Evolutionary conservation across 768 basidiomycete genomes (phyloP), one percentile per base, ranked within the genome.

Genomic region (Tulasnella sp.): DNA sequence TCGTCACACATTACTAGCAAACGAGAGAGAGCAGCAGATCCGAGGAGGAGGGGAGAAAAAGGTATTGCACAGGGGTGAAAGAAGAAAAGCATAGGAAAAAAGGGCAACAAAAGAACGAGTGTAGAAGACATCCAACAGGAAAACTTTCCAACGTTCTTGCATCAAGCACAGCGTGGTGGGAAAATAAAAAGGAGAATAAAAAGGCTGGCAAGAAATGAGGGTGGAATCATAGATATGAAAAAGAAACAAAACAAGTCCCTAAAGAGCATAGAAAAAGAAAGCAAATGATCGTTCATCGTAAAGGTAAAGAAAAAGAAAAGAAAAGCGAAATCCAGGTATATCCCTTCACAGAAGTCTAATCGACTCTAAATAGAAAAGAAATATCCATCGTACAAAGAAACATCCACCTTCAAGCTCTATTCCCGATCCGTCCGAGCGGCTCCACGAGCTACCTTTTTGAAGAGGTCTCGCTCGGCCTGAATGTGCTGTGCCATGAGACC

Each of bases 401-500:
- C 34, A 18, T 37, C 74, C 34, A 42, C 31, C n/a, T 8, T 42
- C 74, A 37, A 22, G n/a, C 7, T 48, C n/a, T 48, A 48, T 22
- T 75, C 74, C 1, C 74, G 74, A 42, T 75, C 74, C 1, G 31
- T 48, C 40, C 74, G 40, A 42, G 74, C 46, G 12, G 74, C 77
- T 69, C 77, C 76, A 28, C 76, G 86, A 77, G 95, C 92, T 84
- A 96, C 95, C 86, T 91, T 89, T 87, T 90, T 93, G 83, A 96
- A 88, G 46, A 90, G 92, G 84, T 94, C 93, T 87, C 91, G 92
- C 86, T 96, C 95, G 77, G 92, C 89, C 86, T 93, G 93, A 88
- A 96, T 93, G 84, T 96, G 95, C 85, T 93, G 91, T 78, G 91
- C 86, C 77, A 96, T 86, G 91, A 96, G 89, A 81, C 94, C 94